Percentiles rank a stretch among this genome's conserved stretches.
These are phyloP conservation scores for Vaccinium macrocarpon DNA, from an alignment of 148 eudicot genomes.

Conservation along the genomic window DNA sequence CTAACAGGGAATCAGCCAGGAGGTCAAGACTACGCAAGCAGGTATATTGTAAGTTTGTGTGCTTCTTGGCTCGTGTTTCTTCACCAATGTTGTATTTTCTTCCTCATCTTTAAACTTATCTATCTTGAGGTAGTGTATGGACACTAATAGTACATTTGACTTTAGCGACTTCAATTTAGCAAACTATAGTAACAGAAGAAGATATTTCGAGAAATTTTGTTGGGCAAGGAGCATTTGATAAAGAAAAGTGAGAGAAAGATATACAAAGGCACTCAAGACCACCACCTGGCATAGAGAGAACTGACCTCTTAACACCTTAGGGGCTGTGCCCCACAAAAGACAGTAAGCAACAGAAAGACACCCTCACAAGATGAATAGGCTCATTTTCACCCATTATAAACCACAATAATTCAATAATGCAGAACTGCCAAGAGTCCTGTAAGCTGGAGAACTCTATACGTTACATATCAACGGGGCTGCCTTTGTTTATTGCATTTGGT, in stretches of 20 bases:
- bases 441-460: not conserved
- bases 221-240: not conserved
- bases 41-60: constrained; percentile 36
- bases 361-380: not conserved
- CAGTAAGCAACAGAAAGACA: not conserved
- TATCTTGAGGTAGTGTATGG: not conserved
- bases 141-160: not conserved
- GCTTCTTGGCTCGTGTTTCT: not conserved
- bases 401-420: not conserved
- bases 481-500: not conserved
- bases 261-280: not conserved
- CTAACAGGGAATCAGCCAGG: constrained; percentile 96
- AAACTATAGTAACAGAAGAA: not conserved
- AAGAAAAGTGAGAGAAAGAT: not conserved
- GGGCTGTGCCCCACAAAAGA: not conserved
- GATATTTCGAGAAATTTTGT: not conserved
- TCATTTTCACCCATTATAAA: not conserved
- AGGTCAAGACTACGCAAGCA: constrained; percentile 95
- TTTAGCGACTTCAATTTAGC: not conserved
- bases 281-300: not conserved
- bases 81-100: not conserved
- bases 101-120: not conserved
- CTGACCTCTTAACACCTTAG: not conserved
- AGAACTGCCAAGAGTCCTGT: not conserved
- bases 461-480: not conserved